Conservation (phyloP, 2,329 filamentous ascomycete genomes). For the Claviceps sp. region DNA sequence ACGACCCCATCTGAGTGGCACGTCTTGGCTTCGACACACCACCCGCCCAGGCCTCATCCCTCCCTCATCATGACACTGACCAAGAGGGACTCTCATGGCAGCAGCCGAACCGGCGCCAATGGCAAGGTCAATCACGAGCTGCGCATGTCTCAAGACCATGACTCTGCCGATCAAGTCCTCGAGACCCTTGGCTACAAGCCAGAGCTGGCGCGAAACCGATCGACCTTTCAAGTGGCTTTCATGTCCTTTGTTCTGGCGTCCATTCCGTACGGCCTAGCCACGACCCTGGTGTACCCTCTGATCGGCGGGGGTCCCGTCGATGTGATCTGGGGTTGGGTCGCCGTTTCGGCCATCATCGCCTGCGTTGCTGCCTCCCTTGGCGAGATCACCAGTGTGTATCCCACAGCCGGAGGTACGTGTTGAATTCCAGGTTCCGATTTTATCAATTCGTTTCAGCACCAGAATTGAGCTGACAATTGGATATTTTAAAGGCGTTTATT, state of each 20-base stretch:
- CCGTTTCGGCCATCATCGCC: constrained; percentile 54
- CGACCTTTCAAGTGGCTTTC: constrained; percentile 57
- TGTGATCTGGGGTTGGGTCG: constrained; percentile 62
- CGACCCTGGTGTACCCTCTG: constrained; percentile 55
- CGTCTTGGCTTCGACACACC: background rate
- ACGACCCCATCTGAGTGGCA: background rate
- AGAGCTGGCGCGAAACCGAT: constrained; percentile 50
- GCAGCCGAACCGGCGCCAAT: constrained; percentile 9
- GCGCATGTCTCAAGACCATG: constrained; percentile 15
- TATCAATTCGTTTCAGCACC: background rate
- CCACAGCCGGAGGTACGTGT: constrained; percentile 51
- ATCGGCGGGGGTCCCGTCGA: constrained; percentile 52
- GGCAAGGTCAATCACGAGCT: constrained; percentile 16
- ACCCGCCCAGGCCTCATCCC: background rate
- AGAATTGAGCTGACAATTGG: background rate
- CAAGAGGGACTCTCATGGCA: constrained; percentile 13
- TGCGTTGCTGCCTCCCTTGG: constrained; percentile 58
- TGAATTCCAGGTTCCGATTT: background rate
- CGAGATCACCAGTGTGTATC: constrained; percentile 64
- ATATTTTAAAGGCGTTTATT: constrained; percentile 43
- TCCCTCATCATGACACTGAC: constrained; percentile 8
- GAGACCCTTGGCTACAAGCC: constrained; percentile 53
- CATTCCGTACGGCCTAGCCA: constrained; percentile 61
- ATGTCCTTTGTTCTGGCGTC: constrained; percentile 67
- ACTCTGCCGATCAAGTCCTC: constrained; percentile 47